Conservation (phyloP, 345 rosid species). For the Cardiospermum halicacabum region DNA sequence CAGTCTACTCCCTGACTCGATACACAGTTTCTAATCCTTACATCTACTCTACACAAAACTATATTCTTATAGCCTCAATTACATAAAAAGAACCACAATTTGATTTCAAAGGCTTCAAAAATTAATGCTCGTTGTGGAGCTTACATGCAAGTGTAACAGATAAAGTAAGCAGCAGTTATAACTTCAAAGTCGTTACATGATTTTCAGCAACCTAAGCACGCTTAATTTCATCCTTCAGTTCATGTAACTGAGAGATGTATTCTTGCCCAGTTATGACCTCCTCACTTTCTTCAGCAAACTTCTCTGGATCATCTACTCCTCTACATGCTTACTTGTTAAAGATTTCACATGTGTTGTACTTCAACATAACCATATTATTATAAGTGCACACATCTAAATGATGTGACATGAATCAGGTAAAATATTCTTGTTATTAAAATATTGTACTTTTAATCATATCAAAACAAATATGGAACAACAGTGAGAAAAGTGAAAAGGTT, state of each 20-base stretch:
- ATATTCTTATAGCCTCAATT: too few relatives aligned
- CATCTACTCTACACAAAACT: too few relatives aligned
- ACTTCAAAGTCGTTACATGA: constrained; percentile 74
- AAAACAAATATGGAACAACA: background rate
- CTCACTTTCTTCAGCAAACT: constrained; percentile 42
- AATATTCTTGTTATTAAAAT: background rate
- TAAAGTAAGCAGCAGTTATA: too few relatives aligned
- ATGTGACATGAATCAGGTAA: background rate
- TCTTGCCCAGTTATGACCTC: constrained; percentile 61
- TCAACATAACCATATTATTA: constrained; percentile 10
- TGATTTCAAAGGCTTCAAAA: too few relatives aligned
- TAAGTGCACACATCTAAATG: constrained; percentile 2
- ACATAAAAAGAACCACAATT: too few relatives aligned
- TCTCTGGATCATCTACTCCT: constrained; percentile 55
- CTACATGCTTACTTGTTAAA: constrained; percentile 34
- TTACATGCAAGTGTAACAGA: too few relatives aligned
- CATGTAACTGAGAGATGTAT: constrained; percentile 60
- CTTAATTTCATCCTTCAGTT: constrained; percentile 72
- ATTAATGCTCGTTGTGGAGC: too few relatives aligned
- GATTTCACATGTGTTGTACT: constrained; percentile 45
- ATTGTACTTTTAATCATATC: background rate
- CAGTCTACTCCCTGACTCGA: too few relatives aligned
- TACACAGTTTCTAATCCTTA: too few relatives aligned
- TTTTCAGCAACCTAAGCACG: constrained; percentile 69
- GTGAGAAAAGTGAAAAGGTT: background rate